A percentile compares a stretch with the other conserved stretches of the same genome.
Evolutionary conservation across 352 stramenopile species (phyloP).

Genomic region (Pythium monospermum): DNA sequence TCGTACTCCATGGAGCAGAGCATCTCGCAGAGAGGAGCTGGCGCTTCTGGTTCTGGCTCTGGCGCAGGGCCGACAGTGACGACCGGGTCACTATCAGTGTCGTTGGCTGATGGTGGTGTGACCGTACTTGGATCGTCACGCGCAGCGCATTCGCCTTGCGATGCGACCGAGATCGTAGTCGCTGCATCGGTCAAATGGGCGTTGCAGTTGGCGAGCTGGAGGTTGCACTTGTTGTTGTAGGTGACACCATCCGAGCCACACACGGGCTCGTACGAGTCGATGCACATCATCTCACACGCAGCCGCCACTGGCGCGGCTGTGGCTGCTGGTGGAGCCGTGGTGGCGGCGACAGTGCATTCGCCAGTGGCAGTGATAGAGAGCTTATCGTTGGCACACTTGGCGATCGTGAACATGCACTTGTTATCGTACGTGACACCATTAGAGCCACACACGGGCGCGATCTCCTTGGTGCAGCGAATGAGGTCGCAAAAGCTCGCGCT

Average conservation of each 20-base stretch:
- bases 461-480: slow-evolving; percentile 11
- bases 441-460: slow-evolving; percentile 27
- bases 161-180: slow-evolving; percentile 5
- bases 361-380: slow-evolving; percentile 13
- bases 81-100: background rate
- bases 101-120: background rate
- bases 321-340: background rate
- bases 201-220: slow-evolving; percentile 16
- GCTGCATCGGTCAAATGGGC: background rate
- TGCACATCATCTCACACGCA: slow-evolving; percentile 12
- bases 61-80: background rate
- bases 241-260: too few relatives aligned
- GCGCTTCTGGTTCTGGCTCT: background rate
- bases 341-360: background rate
- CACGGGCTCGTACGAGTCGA: slow-evolving; percentile 12
- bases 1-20: slow-evolving; percentile 9
- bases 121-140: background rate
- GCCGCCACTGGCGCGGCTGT: background rate
- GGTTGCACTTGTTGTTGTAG: slow-evolving; percentile 23
- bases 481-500: slow-evolving; percentile 16
- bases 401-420: slow-evolving; percentile 28
- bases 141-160: slow-evolving; percentile 7
- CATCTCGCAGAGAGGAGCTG: slow-evolving; percentile 7
- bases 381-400: slow-evolving; percentile 23
- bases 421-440: slow-evolving; percentile 31